Percentiles rank a stretch among this genome's conserved stretches.
phyloP scores from a whole-genome alignment of 768 basidiomycete species.

The Infundibulicybe gibba region DNA sequence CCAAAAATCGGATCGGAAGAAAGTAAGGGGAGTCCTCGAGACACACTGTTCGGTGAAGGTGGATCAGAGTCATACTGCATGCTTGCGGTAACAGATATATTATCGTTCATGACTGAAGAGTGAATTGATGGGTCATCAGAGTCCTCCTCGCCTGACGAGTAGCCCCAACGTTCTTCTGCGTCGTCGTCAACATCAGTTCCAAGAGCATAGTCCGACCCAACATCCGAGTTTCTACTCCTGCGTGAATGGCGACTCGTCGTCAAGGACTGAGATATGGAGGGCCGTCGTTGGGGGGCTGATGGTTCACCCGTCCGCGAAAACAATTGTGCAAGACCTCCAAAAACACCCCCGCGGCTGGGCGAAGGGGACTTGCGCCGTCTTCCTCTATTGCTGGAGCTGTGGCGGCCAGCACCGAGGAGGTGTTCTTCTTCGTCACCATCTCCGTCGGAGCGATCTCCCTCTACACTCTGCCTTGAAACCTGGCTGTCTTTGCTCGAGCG shows the following conservation, averaged over 20 bases:
- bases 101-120: constrained; percentile 30
- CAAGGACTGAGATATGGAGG: constrained; percentile 53
- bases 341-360: constrained; percentile 41
- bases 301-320: constrained; percentile 50
- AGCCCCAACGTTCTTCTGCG: constrained; percentile 83
- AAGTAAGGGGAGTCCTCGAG: constrained; percentile 61
- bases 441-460: constrained; percentile 16
- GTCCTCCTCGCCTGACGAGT: constrained; percentile 82
- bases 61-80: constrained; percentile 73
- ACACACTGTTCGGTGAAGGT: constrained; percentile 49
- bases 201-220: constrained; percentile 55
- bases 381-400: constrained; percentile 20
- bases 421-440: constrained; percentile 23
- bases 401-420: constrained; percentile 21
- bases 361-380: constrained; percentile 28
- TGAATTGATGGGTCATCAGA: constrained; percentile 37
- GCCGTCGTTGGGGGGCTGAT: constrained; percentile 40
- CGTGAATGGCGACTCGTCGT: constrained; percentile 47
- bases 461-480: constrained; percentile 33
- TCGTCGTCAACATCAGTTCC: constrained; percentile 36
- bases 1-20: constrained; percentile 78
- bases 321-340: constrained; percentile 66
- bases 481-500: constrained; percentile 46
- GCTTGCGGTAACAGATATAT: constrained; percentile 49
- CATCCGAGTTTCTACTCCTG: constrained; percentile 52